Evolutionary conservation across 805 yeast species (phyloP).

Genomic region (Tetrapisispora taiwanensis): DNA sequence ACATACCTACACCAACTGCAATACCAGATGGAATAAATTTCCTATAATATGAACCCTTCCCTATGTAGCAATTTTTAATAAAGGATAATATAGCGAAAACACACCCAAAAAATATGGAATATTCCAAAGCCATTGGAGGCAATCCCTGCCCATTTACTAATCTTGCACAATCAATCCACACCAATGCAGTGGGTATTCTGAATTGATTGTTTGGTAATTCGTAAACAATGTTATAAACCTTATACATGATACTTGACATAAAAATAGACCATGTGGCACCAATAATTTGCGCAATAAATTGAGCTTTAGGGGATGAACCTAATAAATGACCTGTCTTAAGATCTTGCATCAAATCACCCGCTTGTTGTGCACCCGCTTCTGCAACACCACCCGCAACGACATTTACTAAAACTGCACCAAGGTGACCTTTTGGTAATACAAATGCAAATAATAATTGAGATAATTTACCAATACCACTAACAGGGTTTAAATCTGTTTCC

Average conservation of each 20-base stretch:
- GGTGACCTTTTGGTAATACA: slow-evolving; percentile 61
- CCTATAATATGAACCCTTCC: slow-evolving; percentile 30
- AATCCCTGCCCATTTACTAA: slow-evolving; percentile 84
- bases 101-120: slow-evolving; percentile 51
- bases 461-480: slow-evolving; percentile 89
- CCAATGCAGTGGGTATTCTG: slow-evolving; percentile 88
- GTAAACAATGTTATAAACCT: slow-evolving; percentile 70
- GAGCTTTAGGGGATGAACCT: slow-evolving; percentile 89
- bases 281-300: slow-evolving; percentile 78
- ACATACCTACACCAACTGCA: slow-evolving; percentile 94
- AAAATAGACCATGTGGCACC: slow-evolving; percentile 82
- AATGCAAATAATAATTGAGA: slow-evolving; percentile 84
- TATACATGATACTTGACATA: slow-evolving; percentile 72
- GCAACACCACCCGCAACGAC: slow-evolving; percentile 94
- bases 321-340: slow-evolving; percentile 85
- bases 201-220: slow-evolving; percentile 74
- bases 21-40: slow-evolving; percentile 82
- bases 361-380: slow-evolving; percentile 98
- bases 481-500: slow-evolving; percentile 94
- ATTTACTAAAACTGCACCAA: slow-evolving; percentile 75
- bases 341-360: slow-evolving; percentile 97
- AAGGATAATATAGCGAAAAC: slow-evolving; percentile 63
- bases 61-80: slow-evolving; percentile 45
- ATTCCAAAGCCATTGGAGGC: slow-evolving; percentile 64
- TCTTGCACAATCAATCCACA: slow-evolving; percentile 95